These are phyloP conservation scores for Ceratocystis eucalypticola DNA, from an alignment of 2,329 filamentous ascomycete genomes.

Conservation along the genomic window DNA sequence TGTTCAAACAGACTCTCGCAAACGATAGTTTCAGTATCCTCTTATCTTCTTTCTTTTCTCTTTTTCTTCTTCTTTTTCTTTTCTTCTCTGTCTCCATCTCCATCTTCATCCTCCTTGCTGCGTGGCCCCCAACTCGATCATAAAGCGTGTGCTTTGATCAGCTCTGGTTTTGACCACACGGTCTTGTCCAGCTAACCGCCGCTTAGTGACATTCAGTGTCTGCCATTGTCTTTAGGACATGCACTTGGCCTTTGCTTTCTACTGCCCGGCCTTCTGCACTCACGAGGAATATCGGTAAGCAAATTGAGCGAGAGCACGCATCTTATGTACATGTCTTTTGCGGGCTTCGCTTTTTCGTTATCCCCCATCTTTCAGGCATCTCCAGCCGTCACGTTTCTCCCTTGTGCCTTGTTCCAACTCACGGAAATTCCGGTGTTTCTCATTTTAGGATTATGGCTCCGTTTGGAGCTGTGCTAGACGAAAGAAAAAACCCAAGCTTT, in stretches of 20 bases:
- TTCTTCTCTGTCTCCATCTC: not conserved
- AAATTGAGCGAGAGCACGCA: not conserved
- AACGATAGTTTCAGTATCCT: not conserved
- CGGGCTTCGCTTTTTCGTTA: not conserved
- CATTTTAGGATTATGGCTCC: constrained; percentile 1
- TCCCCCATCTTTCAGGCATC: not conserved
- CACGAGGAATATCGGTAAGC: not conserved
- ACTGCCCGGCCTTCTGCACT: not conserved
- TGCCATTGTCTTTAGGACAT: not conserved
- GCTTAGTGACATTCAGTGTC: not conserved
- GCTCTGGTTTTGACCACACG: not conserved
- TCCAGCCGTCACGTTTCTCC: not conserved
- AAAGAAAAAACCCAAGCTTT: not conserved
- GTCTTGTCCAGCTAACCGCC: not conserved
- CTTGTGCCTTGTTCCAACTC: constrained; percentile 1
- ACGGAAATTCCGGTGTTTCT: not conserved
- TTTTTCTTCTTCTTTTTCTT: not conserved
- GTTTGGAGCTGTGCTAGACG: not conserved
- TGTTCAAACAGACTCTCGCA: not conserved
- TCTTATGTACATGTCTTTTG: not conserved
- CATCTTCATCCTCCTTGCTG: not conserved
- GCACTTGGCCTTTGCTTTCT: not conserved
- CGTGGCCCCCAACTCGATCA: not conserved
- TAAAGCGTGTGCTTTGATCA: not conserved
- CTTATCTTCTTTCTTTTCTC: not conserved